These are phyloP conservation scores for Trichoderma polysporum DNA, from an alignment of 2,329 filamentous ascomycete genomes.

Conservation along the genomic window DNA sequence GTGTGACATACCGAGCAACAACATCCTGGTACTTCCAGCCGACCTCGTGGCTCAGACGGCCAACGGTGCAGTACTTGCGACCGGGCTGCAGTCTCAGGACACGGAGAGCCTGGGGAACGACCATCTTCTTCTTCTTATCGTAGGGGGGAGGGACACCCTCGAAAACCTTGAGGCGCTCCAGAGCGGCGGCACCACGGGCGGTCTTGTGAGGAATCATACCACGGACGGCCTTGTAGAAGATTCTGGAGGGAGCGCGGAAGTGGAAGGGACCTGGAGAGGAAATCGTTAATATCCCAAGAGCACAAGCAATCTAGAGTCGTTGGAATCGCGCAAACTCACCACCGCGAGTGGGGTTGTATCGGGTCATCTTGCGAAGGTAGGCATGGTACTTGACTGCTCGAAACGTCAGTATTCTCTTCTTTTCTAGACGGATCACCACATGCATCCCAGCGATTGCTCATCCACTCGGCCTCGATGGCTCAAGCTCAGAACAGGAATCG, in stretches of 20 bases:
- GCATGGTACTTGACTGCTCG: slow-evolving; percentile 97
- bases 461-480: background rate
- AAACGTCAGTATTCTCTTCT: slow-evolving; percentile 45
- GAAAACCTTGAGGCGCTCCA: slow-evolving; percentile 99
- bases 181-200: slow-evolving; percentile 88
- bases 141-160: slow-evolving; percentile 99
- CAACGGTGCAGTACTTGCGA: slow-evolving; percentile 99
- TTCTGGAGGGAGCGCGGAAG: slow-evolving; percentile 97
- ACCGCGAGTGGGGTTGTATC: slow-evolving; percentile 99
- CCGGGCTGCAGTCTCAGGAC: slow-evolving; percentile 96
- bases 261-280: slow-evolving; percentile 82
- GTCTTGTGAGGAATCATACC: slow-evolving; percentile 99
- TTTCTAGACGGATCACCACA: background rate
- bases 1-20: slow-evolving; percentile 79
- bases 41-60: slow-evolving; percentile 96
- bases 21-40: slow-evolving; percentile 99
- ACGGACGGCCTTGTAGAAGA: slow-evolving; percentile 99
- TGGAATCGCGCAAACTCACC: slow-evolving; percentile 57
- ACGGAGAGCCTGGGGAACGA: slow-evolving; percentile 96
- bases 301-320: background rate
- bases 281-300: slow-evolving; percentile 24
- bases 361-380: slow-evolving; percentile 99
- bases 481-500: background rate
- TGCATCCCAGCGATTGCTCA: slow-evolving; percentile 10
- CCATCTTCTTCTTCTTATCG: slow-evolving; percentile 99